Evolutionary conservation across 106 monocot species (phyloP).

Genomic region (Agapanthus africanus): DNA sequence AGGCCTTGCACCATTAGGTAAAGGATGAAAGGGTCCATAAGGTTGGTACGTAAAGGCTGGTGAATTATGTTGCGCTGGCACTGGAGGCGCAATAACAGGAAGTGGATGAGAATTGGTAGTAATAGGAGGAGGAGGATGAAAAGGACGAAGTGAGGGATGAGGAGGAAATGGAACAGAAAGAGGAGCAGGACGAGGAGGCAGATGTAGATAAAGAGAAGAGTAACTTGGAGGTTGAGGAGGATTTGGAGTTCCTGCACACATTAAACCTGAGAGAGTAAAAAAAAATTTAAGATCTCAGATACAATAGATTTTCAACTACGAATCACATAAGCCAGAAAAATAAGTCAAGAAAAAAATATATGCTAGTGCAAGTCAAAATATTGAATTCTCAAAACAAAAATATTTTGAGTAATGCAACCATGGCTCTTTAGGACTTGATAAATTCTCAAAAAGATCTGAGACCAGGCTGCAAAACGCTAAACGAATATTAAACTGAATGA

Average conservation of each 20-base stretch:
- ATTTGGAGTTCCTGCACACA: not conserved
- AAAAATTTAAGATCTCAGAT: too few species aligned
- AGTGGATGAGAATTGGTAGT: not conserved
- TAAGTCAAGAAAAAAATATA: too few species aligned
- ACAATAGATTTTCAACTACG: too few species aligned
- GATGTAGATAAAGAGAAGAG: not conserved
- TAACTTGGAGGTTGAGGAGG: not conserved
- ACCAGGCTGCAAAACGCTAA: constrained; percentile 39
- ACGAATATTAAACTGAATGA: not conserved
- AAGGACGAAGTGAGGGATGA: not conserved
- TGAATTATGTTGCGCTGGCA: not conserved
- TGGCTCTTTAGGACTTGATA: constrained; percentile 15
- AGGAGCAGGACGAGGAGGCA: not conserved
- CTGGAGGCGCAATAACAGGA: not conserved
- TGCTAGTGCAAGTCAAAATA: too few species aligned
- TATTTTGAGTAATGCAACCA: constrained; percentile 8
- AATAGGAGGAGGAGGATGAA: not conserved
- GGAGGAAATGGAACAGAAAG: not conserved
- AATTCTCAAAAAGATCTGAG: constrained; percentile 20
- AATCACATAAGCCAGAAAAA: too few species aligned
- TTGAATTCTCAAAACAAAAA: too few species aligned
- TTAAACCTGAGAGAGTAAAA: too few species aligned
- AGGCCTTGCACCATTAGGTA: constrained; percentile 62
- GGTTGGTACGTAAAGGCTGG: not conserved
- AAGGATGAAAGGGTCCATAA: constrained; percentile 34